Evolutionary conservation across 345 rosid species (phyloP).

Genomic region (Gossypium herbaceum): DNA sequence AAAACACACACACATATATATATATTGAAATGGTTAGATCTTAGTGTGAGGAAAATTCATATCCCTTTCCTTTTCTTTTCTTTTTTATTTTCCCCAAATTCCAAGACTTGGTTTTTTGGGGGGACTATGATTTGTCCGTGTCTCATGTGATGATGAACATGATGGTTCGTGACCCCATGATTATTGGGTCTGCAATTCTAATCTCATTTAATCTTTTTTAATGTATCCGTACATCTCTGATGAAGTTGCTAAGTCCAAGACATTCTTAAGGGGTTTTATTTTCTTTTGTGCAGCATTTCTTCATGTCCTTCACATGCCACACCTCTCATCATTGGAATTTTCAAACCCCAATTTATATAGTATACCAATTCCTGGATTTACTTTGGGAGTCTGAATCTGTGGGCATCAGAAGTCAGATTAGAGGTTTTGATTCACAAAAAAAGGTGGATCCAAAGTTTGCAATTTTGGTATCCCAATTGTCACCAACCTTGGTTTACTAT

Average conservation of each 20-base stretch:
- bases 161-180: conserved; percentile 17
- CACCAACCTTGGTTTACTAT: no score
- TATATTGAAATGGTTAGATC: no score
- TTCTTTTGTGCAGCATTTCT: background rate
- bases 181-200: conserved; percentile 15
- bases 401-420: conserved; percentile 3
- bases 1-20: no score
- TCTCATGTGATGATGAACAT: conserved; percentile 21
- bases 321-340: conserved; percentile 7
- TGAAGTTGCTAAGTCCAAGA: conserved; percentile 12
- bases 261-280: conserved; percentile 17
- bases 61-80: background rate
- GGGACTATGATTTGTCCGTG: background rate
- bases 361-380: background rate
- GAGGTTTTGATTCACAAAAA: background rate
- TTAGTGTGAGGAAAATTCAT: background rate
- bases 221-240: conserved; percentile 1
- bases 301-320: conserved; percentile 22
- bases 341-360: background rate
- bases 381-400: background rate
- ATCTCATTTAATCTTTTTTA: background rate
- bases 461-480: background rate
- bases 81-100: no score
- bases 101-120: no score
- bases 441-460: background rate